phyloP scores from a whole-genome alignment of 1,284 basidiomycete genomes.

The Tylopilus orsonianus region DNA sequence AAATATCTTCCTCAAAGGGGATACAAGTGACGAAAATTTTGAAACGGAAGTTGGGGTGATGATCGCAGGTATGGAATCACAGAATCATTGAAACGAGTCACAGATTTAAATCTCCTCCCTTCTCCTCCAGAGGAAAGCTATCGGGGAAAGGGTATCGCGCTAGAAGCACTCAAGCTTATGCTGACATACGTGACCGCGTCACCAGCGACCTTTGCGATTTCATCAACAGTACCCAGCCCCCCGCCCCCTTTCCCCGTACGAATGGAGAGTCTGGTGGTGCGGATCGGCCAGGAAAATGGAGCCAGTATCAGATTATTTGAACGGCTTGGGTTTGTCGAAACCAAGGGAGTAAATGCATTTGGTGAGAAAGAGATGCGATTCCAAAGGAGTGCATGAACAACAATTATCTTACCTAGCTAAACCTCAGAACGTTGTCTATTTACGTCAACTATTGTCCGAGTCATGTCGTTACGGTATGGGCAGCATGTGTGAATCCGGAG shows the following conservation, averaged over 20 bases:
- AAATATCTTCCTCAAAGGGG: slow-evolving; percentile 81
- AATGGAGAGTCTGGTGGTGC: slow-evolving; percentile 48
- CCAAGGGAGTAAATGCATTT: slow-evolving; percentile 46
- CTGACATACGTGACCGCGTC: slow-evolving; percentile 56
- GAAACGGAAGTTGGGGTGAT: slow-evolving; percentile 76
- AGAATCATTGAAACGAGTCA: slow-evolving; percentile 2
- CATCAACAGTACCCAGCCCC: slow-evolving; percentile 6
- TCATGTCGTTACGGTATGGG: slow-evolving; percentile 7
- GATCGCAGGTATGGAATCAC: slow-evolving; percentile 64
- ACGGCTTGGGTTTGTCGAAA: slow-evolving; percentile 47
- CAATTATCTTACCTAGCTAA: not conserved
- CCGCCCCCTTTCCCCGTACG: slow-evolving; percentile 38
- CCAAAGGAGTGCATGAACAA: not conserved
- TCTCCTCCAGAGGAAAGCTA: slow-evolving; percentile 52
- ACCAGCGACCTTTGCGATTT: slow-evolving; percentile 12
- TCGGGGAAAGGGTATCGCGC: slow-evolving; percentile 66
- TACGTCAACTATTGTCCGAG: slow-evolving; percentile 18
- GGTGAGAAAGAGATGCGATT: slow-evolving; percentile 49
- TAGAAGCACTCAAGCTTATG: slow-evolving; percentile 65
- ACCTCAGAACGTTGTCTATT: not conserved
- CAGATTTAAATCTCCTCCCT: not conserved
- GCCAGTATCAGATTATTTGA: slow-evolving; percentile 49
- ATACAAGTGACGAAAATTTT: slow-evolving; percentile 44
- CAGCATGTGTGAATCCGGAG: not conserved
- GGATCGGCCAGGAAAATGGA: slow-evolving; percentile 53